Evolutionary conservation across 306 rosid species (phyloP).

Genomic region (Sicyos baderoa): DNA sequence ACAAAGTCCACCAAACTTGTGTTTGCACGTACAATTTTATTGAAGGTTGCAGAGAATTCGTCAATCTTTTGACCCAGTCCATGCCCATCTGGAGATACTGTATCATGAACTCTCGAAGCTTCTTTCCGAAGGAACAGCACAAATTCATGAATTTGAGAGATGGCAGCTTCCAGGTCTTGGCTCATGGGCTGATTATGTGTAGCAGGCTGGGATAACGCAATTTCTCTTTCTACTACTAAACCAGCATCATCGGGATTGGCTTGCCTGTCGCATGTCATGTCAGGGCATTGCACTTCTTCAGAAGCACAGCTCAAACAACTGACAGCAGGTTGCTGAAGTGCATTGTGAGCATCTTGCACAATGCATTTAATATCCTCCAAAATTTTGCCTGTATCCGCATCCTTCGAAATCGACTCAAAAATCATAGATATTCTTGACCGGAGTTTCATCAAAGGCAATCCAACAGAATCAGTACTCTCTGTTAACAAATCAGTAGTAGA

Average conservation of each 20-base stretch:
- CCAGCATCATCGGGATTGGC: slow-evolving; percentile 64
- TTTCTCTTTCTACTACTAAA: slow-evolving; percentile 41
- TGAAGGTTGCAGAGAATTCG: slow-evolving; percentile 56
- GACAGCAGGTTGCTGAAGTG: slow-evolving; percentile 32
- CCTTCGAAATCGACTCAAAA: slow-evolving; percentile 58
- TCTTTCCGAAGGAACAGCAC: slow-evolving; percentile 63
- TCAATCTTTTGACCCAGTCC: slow-evolving; percentile 61
- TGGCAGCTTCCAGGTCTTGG: slow-evolving; percentile 62
- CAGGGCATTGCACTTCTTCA: slow-evolving; percentile 39
- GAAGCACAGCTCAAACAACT: slow-evolving; percentile 33
- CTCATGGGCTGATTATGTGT: slow-evolving; percentile 30
- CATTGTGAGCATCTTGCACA: slow-evolving; percentile 53
- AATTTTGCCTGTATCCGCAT: slow-evolving; percentile 55
- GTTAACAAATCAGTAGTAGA: slow-evolving; percentile 30
- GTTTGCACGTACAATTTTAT: slow-evolving; percentile 37
- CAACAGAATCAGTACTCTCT: slow-evolving; percentile 23
- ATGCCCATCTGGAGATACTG: slow-evolving; percentile 35
- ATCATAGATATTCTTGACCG: slow-evolving; percentile 60
- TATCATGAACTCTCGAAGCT: slow-evolving; percentile 50
- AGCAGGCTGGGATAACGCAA: slow-evolving; percentile 34
- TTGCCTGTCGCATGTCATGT: slow-evolving; percentile 47
- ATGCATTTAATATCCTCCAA: slow-evolving; percentile 69
- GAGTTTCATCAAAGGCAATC: slow-evolving; percentile 46
- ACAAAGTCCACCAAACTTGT: slow-evolving; percentile 59
- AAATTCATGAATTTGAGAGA: slow-evolving; percentile 71